Evolutionary conservation across 2,329 filamentous ascomycete species (phyloP).

Genomic region (Ascosphaera acerosa): DNA sequence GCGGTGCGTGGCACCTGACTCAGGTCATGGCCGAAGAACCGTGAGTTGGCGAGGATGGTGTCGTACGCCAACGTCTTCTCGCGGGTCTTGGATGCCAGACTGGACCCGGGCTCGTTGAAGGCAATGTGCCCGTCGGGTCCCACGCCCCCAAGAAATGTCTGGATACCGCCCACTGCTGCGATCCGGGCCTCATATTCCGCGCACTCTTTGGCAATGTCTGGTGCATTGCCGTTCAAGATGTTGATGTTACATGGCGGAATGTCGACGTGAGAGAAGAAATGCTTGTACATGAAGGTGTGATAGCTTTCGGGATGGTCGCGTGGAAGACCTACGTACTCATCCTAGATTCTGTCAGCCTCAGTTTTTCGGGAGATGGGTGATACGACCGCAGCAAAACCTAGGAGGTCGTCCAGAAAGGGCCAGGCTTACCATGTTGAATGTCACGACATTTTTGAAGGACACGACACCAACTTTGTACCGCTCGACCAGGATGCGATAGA

Average conservation of each 20-base stretch:
- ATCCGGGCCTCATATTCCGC: slow-evolving; percentile 59
- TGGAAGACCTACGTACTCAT: slow-evolving; percentile 67
- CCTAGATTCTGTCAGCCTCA: slow-evolving; percentile 22
- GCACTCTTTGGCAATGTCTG: slow-evolving; percentile 51
- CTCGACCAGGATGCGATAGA: slow-evolving; percentile 50
- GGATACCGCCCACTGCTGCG: slow-evolving; percentile 47
- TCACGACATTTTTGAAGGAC: slow-evolving; percentile 70
- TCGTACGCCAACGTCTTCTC: slow-evolving; percentile 76
- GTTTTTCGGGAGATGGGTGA: no score
- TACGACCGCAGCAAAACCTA: no score
- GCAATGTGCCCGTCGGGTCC: slow-evolving; percentile 72
- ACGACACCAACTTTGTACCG: slow-evolving; percentile 27
- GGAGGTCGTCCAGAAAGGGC: no score
- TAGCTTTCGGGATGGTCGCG: slow-evolving; percentile 67
- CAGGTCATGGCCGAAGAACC: slow-evolving; percentile 58
- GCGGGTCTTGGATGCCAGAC: slow-evolving; percentile 48
- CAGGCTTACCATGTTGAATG: slow-evolving; percentile 68
- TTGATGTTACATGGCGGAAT: slow-evolving; percentile 61
- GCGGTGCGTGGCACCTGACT: slow-evolving; percentile 55
- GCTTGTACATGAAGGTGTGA: slow-evolving; percentile 81
- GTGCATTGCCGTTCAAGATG: slow-evolving; percentile 58
- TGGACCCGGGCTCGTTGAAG: slow-evolving; percentile 74
- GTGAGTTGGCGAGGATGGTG: slow-evolving; percentile 61
- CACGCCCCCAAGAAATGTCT: slow-evolving; percentile 65
- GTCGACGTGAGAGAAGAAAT: slow-evolving; percentile 72